phyloP scores from a whole-genome alignment of 768 basidiomycete species.

The Leccinum variicolor region DNA sequence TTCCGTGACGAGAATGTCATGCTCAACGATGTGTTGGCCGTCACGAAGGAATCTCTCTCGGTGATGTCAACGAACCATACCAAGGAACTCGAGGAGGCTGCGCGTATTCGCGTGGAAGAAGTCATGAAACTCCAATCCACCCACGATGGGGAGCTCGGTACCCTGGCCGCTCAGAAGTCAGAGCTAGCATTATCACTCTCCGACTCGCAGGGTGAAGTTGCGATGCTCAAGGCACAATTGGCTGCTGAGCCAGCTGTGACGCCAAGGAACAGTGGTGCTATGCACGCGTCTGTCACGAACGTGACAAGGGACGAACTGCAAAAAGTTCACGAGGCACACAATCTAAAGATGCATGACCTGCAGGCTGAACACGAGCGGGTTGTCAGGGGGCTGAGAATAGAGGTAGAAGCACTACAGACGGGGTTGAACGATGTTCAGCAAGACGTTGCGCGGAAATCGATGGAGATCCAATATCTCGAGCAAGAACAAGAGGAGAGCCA shows the following conservation, averaged over 20 bases:
- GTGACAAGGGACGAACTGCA: slow-evolving; percentile 77
- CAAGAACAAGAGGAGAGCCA: slow-evolving; percentile 75
- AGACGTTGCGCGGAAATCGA: slow-evolving; percentile 63
- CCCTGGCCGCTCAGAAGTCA: slow-evolving; percentile 57
- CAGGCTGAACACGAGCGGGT: slow-evolving; percentile 63
- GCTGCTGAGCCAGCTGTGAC: slow-evolving; percentile 42
- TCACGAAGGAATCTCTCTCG: slow-evolving; percentile 67
- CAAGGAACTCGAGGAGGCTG: slow-evolving; percentile 74
- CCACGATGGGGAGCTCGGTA: slow-evolving; percentile 60
- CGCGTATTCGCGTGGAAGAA: slow-evolving; percentile 67
- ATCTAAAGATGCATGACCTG: slow-evolving; percentile 72
- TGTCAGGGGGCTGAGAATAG: slow-evolving; percentile 48
- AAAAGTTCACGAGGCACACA: slow-evolving; percentile 80
- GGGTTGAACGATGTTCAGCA: slow-evolving; percentile 54
- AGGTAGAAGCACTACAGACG: slow-evolving; percentile 51
- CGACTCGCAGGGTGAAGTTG: slow-evolving; percentile 76
- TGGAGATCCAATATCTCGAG: slow-evolving; percentile 82
- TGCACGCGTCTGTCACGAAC: slow-evolving; percentile 34
- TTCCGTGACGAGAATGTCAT: slow-evolving; percentile 69
- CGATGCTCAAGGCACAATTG: slow-evolving; percentile 56
- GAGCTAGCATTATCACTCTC: slow-evolving; percentile 60
- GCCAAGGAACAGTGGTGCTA: slow-evolving; percentile 55
- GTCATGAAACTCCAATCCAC: slow-evolving; percentile 54
- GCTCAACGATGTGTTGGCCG: slow-evolving; percentile 59
- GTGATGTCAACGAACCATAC: slow-evolving; percentile 69